Base-by-base conservation (phyloP, 768 basidiomycete species). In the Zangia roseola region DNA sequence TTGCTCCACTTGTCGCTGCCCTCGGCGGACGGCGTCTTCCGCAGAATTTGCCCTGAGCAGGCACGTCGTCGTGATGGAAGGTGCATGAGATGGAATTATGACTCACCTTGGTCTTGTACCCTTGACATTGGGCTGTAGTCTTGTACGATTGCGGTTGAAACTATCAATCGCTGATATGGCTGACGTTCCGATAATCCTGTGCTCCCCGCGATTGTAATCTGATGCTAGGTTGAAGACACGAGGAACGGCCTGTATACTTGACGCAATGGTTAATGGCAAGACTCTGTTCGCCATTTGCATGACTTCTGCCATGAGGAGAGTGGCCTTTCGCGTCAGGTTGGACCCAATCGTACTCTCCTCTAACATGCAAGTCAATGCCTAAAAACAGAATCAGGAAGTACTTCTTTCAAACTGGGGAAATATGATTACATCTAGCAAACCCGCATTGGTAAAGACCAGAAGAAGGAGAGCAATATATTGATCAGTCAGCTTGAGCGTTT, bases 381-480 rank as follows among this genome's bases (percentile, higher is more conserved):
- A 7, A 25, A 10, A 16, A 20, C 21, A 43, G 2, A 17, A 43
- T 48, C 55, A 61, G 53, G 13, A 24, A 17, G 40, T 9, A 25
- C 34, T 21, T 21, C 21, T 41, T 44, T 37, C 25, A 16, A 25
- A 43, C 1, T 9, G 30, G 21, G 21, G 23, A 26, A 37, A 47
- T 38, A 40, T 52, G 68, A 81, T 53, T 52, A 94, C 95, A 67
- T 97, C 93, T 38, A 93, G 70, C 1, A 99, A 71, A 19, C 95
- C 97, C 13, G 91, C 87, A 57, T 92, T 87, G 4, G 86, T 82
- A 49, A 98, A 83, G 3, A 97, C 81, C 16, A 89, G 74, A 8
- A 97, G 75, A 5, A 98, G 73, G 13, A 99, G 73, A 0, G 89
- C 88, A 43, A 94, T 81, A 63, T 93, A 98, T 61, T 98, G 97